phyloP scores from a whole-genome alignment of 2,329 filamentous ascomycete genomes.

The Emmonsiellopsis sp. region DNA sequence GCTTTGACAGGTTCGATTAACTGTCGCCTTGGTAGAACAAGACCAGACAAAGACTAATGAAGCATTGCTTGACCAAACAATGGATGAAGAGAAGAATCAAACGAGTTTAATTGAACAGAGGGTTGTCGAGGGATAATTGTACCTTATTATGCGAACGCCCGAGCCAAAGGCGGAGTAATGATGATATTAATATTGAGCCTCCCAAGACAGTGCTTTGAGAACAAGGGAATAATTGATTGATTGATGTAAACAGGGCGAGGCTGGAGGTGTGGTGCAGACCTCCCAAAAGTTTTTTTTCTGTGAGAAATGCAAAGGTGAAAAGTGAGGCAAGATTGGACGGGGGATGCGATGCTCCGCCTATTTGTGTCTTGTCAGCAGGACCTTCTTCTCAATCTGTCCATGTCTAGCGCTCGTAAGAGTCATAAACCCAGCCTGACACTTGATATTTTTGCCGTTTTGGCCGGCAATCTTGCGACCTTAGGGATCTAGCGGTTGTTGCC shows the following conservation, averaged over 20 bases:
- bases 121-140: neutral
- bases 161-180: neutral
- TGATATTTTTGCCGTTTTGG: neutral
- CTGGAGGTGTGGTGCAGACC: neutral
- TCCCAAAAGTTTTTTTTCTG: neutral
- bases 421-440: neutral
- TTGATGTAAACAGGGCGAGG: neutral
- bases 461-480: neutral
- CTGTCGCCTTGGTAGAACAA: neutral
- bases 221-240: neutral
- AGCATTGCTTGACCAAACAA: neutral
- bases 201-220: neutral
- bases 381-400: neutral
- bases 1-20: neutral
- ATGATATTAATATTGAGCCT: neutral
- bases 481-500: neutral
- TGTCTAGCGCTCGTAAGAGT: neutral
- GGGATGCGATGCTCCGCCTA: neutral
- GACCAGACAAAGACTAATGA: neutral
- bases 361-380: slow-evolving; percentile 4
- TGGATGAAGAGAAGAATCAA: neutral
- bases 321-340: slow-evolving; percentile 4
- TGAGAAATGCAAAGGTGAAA: slow-evolving; percentile 1
- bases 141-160: neutral
- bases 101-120: neutral